A percentile compares a stretch with the other conserved stretches of the same genome.
These are phyloP conservation scores for Zygosaccharomyces bailii DNA, from an alignment of 805 yeast genomes.

Conservation along the genomic window DNA sequence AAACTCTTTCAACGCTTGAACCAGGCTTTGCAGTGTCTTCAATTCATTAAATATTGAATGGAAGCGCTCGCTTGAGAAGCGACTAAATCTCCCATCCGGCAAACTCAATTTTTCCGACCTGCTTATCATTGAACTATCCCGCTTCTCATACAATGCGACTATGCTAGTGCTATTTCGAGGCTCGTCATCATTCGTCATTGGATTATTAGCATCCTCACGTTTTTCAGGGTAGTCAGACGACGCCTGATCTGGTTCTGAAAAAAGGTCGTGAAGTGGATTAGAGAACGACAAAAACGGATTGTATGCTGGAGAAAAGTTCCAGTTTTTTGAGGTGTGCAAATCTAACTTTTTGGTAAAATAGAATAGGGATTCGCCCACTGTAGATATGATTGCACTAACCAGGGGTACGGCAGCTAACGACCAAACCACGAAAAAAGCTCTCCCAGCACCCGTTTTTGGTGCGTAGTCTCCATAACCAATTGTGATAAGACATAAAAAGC, in stretches of 20 bases:
- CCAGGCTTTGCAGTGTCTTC: constrained; percentile 14
- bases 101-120: not conserved
- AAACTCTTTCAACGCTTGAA: constrained; percentile 20
- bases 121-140: no score
- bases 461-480: constrained; percentile 81
- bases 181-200: no score
- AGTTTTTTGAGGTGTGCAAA: not conserved
- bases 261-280: not conserved
- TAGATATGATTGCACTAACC: constrained; percentile 77
- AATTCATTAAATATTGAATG: constrained; percentile 5
- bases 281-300: not conserved
- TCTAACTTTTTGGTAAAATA: constrained; percentile 17
- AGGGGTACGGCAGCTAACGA: constrained; percentile 78
- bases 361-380: constrained; percentile 53
- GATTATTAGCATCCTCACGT: no score
- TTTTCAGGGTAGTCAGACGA: not conserved
- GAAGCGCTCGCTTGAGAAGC: not conserved
- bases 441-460: constrained; percentile 62
- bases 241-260: not conserved
- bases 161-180: no score
- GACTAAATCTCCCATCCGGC: not conserved
- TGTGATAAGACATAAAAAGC: constrained; percentile 70
- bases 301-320: not conserved
- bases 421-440: constrained; percentile 76
- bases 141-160: no score